Conservation (phyloP, 768 basidiomycete species). For the Gautieria morchelliformis region DNA sequence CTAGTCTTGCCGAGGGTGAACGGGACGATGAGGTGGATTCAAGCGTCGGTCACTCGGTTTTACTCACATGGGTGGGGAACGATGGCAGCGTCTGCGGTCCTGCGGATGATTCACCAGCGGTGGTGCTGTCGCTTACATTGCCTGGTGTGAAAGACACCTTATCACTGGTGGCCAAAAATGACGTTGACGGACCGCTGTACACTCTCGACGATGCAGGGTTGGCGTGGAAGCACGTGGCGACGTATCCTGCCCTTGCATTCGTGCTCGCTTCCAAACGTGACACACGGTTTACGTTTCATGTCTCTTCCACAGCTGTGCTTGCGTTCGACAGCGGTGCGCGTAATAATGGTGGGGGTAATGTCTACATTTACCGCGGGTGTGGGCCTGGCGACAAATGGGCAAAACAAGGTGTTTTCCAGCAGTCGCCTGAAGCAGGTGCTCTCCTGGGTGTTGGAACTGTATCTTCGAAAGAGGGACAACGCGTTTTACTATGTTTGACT, state of each 20-base stretch:
- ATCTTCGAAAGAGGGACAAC: constrained; percentile 20
- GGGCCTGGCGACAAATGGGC: constrained; percentile 45
- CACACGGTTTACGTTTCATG: constrained; percentile 77
- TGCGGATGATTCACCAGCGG: constrained; percentile 23
- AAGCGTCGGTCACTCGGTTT: constrained; percentile 54
- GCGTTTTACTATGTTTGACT: constrained; percentile 58
- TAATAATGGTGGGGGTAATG: constrained; percentile 62
- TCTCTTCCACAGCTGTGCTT: constrained; percentile 44
- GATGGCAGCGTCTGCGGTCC: constrained; percentile 34
- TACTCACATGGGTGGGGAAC: constrained; percentile 56
- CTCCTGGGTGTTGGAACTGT: constrained; percentile 67
- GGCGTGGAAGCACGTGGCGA: constrained; percentile 67
- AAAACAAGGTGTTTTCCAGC: constrained; percentile 72
- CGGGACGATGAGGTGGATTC: constrained; percentile 85
- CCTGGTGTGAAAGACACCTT: constrained; percentile 37
- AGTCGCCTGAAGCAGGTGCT: constrained; percentile 66
- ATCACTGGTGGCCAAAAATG: constrained; percentile 58
- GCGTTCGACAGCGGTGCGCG: constrained; percentile 74
- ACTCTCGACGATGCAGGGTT: constrained; percentile 25
- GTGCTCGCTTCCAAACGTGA: constrained; percentile 91
- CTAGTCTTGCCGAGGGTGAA: constrained; percentile 81
- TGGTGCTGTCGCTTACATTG: constrained; percentile 60
- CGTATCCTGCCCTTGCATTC: constrained; percentile 84
- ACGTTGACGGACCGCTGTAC: constrained; percentile 65
- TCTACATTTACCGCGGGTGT: constrained; percentile 71